These are phyloP conservation scores for Flaveria bidentis DNA, from an alignment of 129 eudicot species.

Conservation along the genomic window DNA sequence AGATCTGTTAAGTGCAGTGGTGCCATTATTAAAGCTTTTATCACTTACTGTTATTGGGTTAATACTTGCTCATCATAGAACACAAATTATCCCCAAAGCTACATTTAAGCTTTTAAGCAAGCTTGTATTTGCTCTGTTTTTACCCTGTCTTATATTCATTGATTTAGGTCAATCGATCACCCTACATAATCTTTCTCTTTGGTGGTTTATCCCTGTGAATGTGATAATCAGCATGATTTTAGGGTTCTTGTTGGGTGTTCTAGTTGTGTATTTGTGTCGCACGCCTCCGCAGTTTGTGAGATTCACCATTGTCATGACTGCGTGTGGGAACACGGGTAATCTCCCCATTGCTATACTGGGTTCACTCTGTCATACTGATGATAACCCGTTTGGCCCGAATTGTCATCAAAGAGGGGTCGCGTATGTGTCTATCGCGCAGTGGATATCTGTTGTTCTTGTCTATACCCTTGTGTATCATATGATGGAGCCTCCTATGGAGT, in stretches of 20 bases:
- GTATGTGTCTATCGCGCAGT: slow-evolving; percentile 54
- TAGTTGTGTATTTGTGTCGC: slow-evolving; percentile 43
- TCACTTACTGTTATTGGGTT: slow-evolving; percentile 41
- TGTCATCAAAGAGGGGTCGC: slow-evolving; percentile 49
- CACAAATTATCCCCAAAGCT: slow-evolving; percentile 44
- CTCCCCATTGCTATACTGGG: slow-evolving; percentile 51
- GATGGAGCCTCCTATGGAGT: slow-evolving; percentile 60
- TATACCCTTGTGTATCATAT: slow-evolving; percentile 53
- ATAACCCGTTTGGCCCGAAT: slow-evolving; percentile 38
- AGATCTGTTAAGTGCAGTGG: slow-evolving; percentile 39
- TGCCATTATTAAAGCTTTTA: slow-evolving; percentile 45
- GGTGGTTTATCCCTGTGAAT: slow-evolving; percentile 61
- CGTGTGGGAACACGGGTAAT: slow-evolving; percentile 58
- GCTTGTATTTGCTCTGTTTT: slow-evolving; percentile 46
- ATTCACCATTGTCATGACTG: slow-evolving; percentile 47
- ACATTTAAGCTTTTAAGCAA: slow-evolving; percentile 53
- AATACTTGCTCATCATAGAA: slow-evolving; percentile 38
- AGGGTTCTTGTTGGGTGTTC: slow-evolving; percentile 47
- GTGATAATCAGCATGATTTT: slow-evolving; percentile 39
- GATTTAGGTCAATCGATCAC: slow-evolving; percentile 46
- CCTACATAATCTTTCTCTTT: slow-evolving; percentile 31
- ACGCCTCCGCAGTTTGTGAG: slow-evolving; percentile 47
- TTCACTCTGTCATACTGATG: slow-evolving; percentile 43
- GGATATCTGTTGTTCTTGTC: slow-evolving; percentile 54
- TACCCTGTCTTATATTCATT: slow-evolving; percentile 55